Percentiles rank a stretch among this genome's conserved stretches.
Conservation (phyloP, 2,329 filamentous ascomycete genomes). For the Davidsoniella neocaledoniae region DNA sequence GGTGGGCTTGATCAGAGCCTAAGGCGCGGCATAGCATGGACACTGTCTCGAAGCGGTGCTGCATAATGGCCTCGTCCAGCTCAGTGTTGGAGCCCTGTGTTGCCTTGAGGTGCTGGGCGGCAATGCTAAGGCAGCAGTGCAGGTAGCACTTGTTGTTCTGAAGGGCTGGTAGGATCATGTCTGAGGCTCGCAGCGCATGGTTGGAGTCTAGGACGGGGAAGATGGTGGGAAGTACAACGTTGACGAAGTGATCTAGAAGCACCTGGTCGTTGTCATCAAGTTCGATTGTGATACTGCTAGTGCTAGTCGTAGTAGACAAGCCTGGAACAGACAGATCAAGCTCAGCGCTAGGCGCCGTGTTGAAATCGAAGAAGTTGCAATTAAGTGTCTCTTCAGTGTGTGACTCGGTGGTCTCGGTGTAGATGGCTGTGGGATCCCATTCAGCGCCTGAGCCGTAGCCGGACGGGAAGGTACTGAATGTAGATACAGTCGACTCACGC, state of each 20-base stretch:
- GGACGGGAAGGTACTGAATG: slow-evolving; percentile 81
- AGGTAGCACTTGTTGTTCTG: slow-evolving; percentile 86
- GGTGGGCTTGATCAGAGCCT: slow-evolving; percentile 62
- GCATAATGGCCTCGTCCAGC: slow-evolving; percentile 79
- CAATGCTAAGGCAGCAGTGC: slow-evolving; percentile 87
- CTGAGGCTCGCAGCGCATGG: slow-evolving; percentile 62
- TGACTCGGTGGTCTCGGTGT: slow-evolving; percentile 1
- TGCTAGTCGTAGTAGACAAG: slow-evolving; percentile 76
- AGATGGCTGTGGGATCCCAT: slow-evolving; percentile 42
- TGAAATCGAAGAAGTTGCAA: slow-evolving; percentile 63
- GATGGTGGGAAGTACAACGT: slow-evolving; percentile 70
- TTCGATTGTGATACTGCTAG: slow-evolving; percentile 54
- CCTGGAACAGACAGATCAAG: slow-evolving; percentile 38
- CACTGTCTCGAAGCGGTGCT: slow-evolving; percentile 78
- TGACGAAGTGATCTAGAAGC: slow-evolving; percentile 78
- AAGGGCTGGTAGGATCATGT: slow-evolving; percentile 73
- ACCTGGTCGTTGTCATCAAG: slow-evolving; percentile 78
- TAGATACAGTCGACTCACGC: slow-evolving; percentile 74
- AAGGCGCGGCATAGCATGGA: slow-evolving; percentile 71
- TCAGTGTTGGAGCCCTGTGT: slow-evolving; percentile 49
- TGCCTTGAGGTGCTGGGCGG: slow-evolving; percentile 81
- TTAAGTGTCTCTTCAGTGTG: slow-evolving; percentile 8
- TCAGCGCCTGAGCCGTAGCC: slow-evolving; percentile 47
- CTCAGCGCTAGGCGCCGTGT: slow-evolving; percentile 32
- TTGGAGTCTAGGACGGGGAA: slow-evolving; percentile 88